These are phyloP conservation scores for Tylopilus vinaceipallidus DNA, from an alignment of 768 basidiomycete species.

Conservation along the genomic window DNA sequence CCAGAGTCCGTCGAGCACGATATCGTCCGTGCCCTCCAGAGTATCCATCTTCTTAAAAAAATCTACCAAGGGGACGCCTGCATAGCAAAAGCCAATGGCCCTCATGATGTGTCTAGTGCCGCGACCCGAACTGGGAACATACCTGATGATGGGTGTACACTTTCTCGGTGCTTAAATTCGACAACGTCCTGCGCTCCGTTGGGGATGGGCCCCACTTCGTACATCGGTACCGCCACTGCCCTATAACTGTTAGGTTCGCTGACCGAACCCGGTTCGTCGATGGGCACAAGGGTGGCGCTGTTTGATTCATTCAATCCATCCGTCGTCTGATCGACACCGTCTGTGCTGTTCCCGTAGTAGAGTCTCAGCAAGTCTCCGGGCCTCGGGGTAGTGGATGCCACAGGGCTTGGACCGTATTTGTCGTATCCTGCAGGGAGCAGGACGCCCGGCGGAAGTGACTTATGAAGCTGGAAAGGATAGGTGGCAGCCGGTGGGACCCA, in stretches of 20 bases:
- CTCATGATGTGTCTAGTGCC: no score
- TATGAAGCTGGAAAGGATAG: constrained; percentile 1
- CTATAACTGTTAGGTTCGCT: background rate
- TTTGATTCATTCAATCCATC: no score
- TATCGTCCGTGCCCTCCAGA: background rate
- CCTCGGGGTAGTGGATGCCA: background rate
- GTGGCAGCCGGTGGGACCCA: constrained; percentile 8
- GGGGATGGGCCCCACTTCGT: background rate
- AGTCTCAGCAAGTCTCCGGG: constrained; percentile 7
- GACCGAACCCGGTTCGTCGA: background rate
- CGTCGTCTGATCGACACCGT: background rate
- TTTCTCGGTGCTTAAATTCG: constrained; percentile 2
- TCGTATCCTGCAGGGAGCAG: background rate
- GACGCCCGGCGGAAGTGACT: background rate
- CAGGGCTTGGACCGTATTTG: background rate
- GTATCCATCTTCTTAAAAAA: rapidly evolving
- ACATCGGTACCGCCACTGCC: background rate
- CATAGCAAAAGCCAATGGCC: no score
- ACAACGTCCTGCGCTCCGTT: background rate
- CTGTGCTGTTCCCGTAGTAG: background rate
- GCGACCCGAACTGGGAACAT: background rate
- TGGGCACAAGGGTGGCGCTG: no score
- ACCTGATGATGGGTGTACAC: background rate
- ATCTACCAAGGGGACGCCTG: background rate
- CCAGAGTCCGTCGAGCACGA: background rate